phyloP scores from a whole-genome alignment of 2,329 filamentous ascomycete genomes.

The Ceratocystiopsis brevicomis region DNA sequence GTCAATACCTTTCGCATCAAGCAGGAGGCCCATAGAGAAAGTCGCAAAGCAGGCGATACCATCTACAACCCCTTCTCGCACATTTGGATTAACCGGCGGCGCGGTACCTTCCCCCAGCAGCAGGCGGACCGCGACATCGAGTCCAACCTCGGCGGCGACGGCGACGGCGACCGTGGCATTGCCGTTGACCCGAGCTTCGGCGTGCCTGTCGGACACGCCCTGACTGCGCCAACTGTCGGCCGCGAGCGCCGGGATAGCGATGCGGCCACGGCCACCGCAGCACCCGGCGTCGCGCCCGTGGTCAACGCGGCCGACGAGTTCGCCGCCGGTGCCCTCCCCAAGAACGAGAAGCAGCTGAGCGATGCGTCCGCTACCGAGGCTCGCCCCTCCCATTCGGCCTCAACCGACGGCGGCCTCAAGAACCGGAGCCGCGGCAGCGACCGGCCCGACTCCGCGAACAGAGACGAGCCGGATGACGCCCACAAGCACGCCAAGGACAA shows the following conservation, averaged over 20 bases:
- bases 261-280: not conserved
- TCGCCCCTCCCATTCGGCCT: slow-evolving; percentile 2
- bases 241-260: not conserved
- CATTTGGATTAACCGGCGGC: slow-evolving; percentile 16
- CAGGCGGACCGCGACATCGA: slow-evolving; percentile 16
- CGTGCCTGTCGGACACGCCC: slow-evolving; percentile 16
- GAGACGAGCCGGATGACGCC: slow-evolving; percentile 6
- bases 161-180: slow-evolving; percentile 3
- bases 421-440: slow-evolving; percentile 13
- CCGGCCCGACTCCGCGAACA: not conserved
- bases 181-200: slow-evolving; percentile 8
- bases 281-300: not conserved
- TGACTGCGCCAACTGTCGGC: slow-evolving; percentile 1
- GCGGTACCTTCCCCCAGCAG: not conserved
- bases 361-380: slow-evolving; percentile 2
- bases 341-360: not conserved
- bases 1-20: slow-evolving; percentile 28
- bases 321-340: not conserved
- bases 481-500: slow-evolving; percentile 19
- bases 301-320: slow-evolving; percentile 1
- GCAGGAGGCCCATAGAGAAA: slow-evolving; percentile 23
- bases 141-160: slow-evolving; percentile 10
- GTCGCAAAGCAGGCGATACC: slow-evolving; percentile 20
- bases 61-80: slow-evolving; percentile 27
- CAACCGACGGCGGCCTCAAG: slow-evolving; percentile 6